Conservation (phyloP, 192 early-diverging fungal genomes). For the Oehlia diaphana region DNA sequence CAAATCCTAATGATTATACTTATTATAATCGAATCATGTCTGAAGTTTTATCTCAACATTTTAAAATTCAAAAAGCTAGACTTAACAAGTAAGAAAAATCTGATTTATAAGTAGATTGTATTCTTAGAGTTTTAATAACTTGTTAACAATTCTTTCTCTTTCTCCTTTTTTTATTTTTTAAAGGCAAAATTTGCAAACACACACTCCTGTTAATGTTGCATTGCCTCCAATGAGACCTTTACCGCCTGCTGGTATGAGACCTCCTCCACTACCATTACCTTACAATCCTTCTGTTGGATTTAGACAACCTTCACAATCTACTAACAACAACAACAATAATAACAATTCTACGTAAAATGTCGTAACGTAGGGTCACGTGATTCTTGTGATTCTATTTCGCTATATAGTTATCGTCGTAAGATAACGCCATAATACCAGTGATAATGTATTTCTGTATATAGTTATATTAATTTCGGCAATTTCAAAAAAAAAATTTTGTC, state of each 20-base stretch:
- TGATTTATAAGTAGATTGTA: too few relatives aligned
- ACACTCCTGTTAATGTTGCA: background rate
- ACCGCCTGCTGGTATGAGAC: background rate
- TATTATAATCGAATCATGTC: background rate
- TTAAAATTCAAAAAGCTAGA: background rate
- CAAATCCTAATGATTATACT: background rate
- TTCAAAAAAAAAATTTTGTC: too few relatives aligned
- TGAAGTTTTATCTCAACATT: conserved; percentile 5
- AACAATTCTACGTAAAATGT: background rate
- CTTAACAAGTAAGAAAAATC: background rate
- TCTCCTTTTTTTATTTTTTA: background rate
- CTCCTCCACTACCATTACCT: background rate
- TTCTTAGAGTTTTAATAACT: too few relatives aligned
- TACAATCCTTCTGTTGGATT: background rate
- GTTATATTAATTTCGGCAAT: too few relatives aligned
- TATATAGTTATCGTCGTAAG: too few relatives aligned
- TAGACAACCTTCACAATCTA: background rate
- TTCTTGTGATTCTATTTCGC: too few relatives aligned
- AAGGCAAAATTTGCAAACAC: background rate
- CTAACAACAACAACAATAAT: background rate
- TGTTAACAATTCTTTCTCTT: background rate
- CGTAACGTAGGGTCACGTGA: too few relatives aligned
- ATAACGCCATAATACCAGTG: too few relatives aligned
- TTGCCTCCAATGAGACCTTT: background rate
- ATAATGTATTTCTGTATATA: too few relatives aligned